A percentile compares a stretch with the other conserved stretches of the same genome.
These are phyloP conservation scores for Blastocystis sp. DNA, from an alignment of 352 stramenopile genomes.

Conservation along the genomic window DNA sequence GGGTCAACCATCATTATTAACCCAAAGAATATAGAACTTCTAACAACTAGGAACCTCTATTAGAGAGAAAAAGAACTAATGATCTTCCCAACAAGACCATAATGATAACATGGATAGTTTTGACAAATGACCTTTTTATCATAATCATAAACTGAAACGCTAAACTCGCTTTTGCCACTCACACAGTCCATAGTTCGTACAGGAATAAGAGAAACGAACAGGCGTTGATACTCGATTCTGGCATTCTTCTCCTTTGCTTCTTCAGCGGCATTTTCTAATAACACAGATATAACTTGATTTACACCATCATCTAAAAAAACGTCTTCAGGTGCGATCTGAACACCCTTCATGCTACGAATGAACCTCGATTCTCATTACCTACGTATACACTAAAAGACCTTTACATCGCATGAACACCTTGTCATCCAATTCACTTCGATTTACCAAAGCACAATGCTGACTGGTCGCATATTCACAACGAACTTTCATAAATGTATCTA, in stretches of 20 bases:
- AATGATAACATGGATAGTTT: neutral
- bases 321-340: neutral
- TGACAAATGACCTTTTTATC: constrained; percentile 27
- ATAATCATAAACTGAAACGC: constrained; percentile 21
- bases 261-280: neutral
- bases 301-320: neutral
- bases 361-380: neutral
- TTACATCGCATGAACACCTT: neutral
- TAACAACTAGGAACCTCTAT: too few species aligned
- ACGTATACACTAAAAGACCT: constrained; percentile 15
- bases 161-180: neutral
- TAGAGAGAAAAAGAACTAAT: neutral
- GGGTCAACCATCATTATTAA: neutral
- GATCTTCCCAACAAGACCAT: neutral
- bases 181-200: neutral
- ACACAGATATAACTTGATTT: neutral
- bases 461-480: neutral
- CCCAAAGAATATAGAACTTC: neutral
- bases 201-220: constrained; percentile 41
- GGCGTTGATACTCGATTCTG: neutral
- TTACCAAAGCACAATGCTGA: neutral
- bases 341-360: neutral
- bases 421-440: neutral
- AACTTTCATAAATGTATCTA: neutral
- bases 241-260: neutral